phyloP scores from a whole-genome alignment of 306 rosid genomes.

The Clitoria ternatea region DNA sequence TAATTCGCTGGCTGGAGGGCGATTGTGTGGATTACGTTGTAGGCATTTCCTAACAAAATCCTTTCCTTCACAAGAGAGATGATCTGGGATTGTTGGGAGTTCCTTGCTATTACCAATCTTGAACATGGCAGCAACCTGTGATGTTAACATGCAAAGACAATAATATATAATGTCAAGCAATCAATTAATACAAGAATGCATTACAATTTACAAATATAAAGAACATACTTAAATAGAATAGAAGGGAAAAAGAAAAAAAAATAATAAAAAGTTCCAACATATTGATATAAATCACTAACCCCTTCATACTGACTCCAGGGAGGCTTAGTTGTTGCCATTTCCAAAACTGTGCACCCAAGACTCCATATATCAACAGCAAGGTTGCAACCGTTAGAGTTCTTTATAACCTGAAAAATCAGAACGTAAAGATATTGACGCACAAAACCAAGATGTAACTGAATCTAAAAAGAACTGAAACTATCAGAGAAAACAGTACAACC shows the following conservation, averaged over 20 bases:
- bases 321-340: slow-evolving; percentile 98
- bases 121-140: slow-evolving; percentile 94
- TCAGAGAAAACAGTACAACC: slow-evolving; percentile 39
- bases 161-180: slow-evolving; percentile 12
- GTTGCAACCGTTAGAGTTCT: slow-evolving; percentile 67
- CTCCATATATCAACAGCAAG: slow-evolving; percentile 97
- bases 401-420: slow-evolving; percentile 59
- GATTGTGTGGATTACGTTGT: slow-evolving; percentile 75
- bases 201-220: background rate
- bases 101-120: slow-evolving; percentile 96
- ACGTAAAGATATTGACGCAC: slow-evolving; percentile 12
- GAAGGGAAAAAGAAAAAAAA: background rate
- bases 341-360: slow-evolving; percentile 97
- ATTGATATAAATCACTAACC: slow-evolving; percentile 44
- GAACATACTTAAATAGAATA: background rate
- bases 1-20: slow-evolving; percentile 66
- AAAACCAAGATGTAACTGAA: slow-evolving; percentile 18
- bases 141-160: slow-evolving; percentile 25
- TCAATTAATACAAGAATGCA: slow-evolving; percentile 16
- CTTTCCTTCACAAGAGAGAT: slow-evolving; percentile 75
- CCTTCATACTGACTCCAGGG: slow-evolving; percentile 99
- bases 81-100: slow-evolving; percentile 74
- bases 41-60: slow-evolving; percentile 74
- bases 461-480: slow-evolving; percentile 1
- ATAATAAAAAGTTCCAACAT: background rate